These are phyloP conservation scores for Malus sylvestris DNA, from an alignment of 306 rosid species.

Conservation along the genomic window DNA sequence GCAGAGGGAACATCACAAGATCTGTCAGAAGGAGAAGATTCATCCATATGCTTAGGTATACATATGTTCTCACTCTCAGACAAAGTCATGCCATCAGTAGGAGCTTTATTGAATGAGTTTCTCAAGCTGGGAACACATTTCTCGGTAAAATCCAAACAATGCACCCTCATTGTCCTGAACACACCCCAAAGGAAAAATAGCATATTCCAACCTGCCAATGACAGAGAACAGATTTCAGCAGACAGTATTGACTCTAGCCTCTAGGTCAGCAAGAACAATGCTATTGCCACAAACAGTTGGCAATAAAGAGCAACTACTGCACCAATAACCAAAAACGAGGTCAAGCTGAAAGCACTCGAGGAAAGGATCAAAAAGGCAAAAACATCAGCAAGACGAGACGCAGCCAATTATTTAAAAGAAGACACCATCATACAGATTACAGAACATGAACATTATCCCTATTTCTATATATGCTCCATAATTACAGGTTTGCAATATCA, in stretches of 20 bases:
- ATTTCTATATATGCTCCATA: background rate
- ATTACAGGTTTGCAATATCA: background rate
- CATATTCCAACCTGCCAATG: slow-evolving; percentile 87
- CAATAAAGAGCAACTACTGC: background rate
- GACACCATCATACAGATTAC: background rate
- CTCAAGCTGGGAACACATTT: slow-evolving; percentile 34
- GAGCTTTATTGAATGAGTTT: slow-evolving; percentile 34
- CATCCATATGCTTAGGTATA: slow-evolving; percentile 31
- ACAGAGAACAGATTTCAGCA: slow-evolving; percentile 7
- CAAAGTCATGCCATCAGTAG: slow-evolving; percentile 42
- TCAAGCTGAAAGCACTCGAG: background rate
- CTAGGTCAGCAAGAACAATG: background rate
- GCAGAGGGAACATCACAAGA: slow-evolving; percentile 27
- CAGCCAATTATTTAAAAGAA: background rate
- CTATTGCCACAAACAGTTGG: background rate
- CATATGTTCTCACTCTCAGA: slow-evolving; percentile 50
- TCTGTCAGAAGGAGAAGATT: slow-evolving; percentile 28
- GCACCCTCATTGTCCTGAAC: slow-evolving; percentile 57
- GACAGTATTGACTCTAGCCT: background rate
- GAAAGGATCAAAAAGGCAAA: background rate
- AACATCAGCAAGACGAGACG: background rate
- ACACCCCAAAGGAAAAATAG: slow-evolving; percentile 89
- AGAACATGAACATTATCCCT: background rate
- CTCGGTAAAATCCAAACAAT: slow-evolving; percentile 42
- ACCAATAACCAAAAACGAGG: background rate